Percentiles rank a stretch among this genome's conserved stretches.
These are phyloP conservation scores for Hamigera avellanea DNA, from an alignment of 495 filamentous ascomycete genomes.

Conservation along the genomic window DNA sequence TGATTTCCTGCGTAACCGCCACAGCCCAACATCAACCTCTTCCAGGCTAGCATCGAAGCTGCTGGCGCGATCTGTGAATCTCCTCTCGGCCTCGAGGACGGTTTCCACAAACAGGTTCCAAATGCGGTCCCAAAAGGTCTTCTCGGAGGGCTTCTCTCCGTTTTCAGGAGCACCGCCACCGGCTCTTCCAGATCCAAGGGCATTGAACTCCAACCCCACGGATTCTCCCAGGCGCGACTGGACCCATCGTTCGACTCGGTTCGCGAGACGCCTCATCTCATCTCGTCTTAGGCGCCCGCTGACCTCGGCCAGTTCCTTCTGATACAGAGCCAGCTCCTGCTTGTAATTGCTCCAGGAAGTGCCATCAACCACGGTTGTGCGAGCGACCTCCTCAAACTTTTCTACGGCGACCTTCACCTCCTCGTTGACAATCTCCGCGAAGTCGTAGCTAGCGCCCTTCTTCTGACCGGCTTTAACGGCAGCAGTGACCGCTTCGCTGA, in stretches of 20 bases:
- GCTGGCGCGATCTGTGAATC: slow-evolving; percentile 77
- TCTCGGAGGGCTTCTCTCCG: slow-evolving; percentile 65
- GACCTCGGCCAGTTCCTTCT: slow-evolving; percentile 80
- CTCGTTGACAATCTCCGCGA: slow-evolving; percentile 80
- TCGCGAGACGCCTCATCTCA: slow-evolving; percentile 89
- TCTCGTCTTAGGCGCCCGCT: slow-evolving; percentile 74
- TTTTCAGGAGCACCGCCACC: slow-evolving; percentile 68
- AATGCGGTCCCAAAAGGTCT: slow-evolving; percentile 89
- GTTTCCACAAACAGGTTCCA: slow-evolving; percentile 79
- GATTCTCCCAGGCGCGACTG: slow-evolving; percentile 75
- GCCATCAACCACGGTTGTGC: slow-evolving; percentile 60
- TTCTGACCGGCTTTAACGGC: slow-evolving; percentile 88
- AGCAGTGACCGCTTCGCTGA: slow-evolving; percentile 73
- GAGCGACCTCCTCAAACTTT: slow-evolving; percentile 66
- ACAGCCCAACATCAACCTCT: slow-evolving; percentile 87
- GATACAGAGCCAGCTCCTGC: slow-evolving; percentile 46
- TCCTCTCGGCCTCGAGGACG: slow-evolving; percentile 72
- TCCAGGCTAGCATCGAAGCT: slow-evolving; percentile 88
- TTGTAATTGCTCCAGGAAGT: slow-evolving; percentile 70
- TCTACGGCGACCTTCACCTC: slow-evolving; percentile 67
- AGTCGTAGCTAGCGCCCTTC: slow-evolving; percentile 79
- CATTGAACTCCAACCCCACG: slow-evolving; percentile 89
- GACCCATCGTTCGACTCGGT: slow-evolving; percentile 85
- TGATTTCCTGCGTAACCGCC: slow-evolving; percentile 82
- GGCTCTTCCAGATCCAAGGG: slow-evolving; percentile 73